Evolutionary conservation across 2,329 filamentous ascomycete genomes (phyloP).

Genomic region (Sclerotiophoma versabilis): DNA sequence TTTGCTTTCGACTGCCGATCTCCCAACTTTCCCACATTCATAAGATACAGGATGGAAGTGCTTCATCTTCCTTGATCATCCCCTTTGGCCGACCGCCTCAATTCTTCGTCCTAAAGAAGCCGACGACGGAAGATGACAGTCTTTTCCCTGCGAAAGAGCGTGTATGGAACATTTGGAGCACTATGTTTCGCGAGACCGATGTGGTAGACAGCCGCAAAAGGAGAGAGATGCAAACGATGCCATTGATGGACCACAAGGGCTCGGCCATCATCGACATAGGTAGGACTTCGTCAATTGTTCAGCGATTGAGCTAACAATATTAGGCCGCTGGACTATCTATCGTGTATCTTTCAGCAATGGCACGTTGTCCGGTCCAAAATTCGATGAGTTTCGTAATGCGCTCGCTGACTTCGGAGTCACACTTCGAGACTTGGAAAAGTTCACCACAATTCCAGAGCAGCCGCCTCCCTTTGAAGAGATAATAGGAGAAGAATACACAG

Average conservation of each 20-base stretch:
- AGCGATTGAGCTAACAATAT: constrained; percentile 1
- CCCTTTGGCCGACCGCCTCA: constrained; percentile 51
- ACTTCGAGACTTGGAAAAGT: constrained; percentile 53
- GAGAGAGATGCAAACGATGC: constrained; percentile 25
- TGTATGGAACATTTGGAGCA: constrained; percentile 63
- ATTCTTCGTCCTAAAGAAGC: constrained; percentile 51
- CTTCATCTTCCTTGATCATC: constrained; percentile 35
- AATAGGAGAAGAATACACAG: constrained; percentile 40
- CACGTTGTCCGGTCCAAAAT: constrained; percentile 43
- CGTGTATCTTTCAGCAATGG: constrained; percentile 56
- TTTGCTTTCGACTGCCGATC: constrained; percentile 56
- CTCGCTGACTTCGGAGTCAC: constrained; percentile 77
- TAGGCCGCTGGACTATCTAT: constrained; percentile 70
- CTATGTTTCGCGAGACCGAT: constrained; percentile 70
- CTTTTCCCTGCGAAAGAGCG: constrained; percentile 31
- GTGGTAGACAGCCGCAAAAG: constrained; percentile 57
- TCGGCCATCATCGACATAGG: constrained; percentile 67
- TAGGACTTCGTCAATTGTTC: constrained; percentile 29
- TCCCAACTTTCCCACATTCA: constrained; percentile 53
- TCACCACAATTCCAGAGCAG: constrained; percentile 48
- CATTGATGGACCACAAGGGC: constrained; percentile 50
- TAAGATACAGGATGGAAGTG: constrained; percentile 21
- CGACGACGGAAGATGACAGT: constrained; percentile 17
- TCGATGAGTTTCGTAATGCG: constrained; percentile 58
- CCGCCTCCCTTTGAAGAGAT: constrained; percentile 32